These are phyloP conservation scores for Capsicum baccatum DNA, from an alignment of 257 asterid genomes.

Conservation along the genomic window DNA sequence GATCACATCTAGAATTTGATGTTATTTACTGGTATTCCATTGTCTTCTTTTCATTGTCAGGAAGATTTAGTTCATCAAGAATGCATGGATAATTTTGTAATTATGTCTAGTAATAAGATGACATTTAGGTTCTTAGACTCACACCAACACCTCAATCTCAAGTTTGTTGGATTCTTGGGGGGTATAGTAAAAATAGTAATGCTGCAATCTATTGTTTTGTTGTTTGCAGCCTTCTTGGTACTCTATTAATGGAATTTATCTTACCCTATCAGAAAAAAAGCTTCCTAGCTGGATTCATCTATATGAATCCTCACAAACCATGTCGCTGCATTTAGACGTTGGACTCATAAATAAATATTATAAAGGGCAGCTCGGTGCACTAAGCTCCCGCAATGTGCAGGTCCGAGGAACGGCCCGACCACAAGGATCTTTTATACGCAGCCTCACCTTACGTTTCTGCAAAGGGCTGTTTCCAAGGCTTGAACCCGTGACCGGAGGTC, in stretches of 20 bases:
- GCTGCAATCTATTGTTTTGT: background rate
- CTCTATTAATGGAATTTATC: background rate
- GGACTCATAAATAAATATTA: no score
- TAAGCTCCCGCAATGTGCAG: no score
- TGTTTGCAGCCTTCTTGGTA: background rate
- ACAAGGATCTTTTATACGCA: no score
- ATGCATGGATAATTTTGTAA: background rate
- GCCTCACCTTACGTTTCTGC: no score
- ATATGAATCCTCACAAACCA: background rate
- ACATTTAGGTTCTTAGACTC: background rate
- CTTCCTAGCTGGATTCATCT: no score
- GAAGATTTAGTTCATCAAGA: background rate
- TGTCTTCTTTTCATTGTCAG: background rate
- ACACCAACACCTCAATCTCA: background rate
- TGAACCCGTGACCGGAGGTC: no score
- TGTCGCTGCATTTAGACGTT: background rate
- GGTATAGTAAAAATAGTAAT: background rate
- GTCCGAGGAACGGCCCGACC: no score
- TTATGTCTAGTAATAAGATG: background rate
- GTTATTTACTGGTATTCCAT: background rate
- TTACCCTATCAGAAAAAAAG: no score
- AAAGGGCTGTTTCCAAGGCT: no score
- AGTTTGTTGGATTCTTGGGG: background rate
- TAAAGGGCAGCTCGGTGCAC: no score
- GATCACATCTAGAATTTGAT: slow-evolving; percentile 10